Evolutionary conservation across 1,284 basidiomycete genomes (phyloP), one percentile per base, ranked within the genome.

Genomic region (Flammula alnicola): DNA sequence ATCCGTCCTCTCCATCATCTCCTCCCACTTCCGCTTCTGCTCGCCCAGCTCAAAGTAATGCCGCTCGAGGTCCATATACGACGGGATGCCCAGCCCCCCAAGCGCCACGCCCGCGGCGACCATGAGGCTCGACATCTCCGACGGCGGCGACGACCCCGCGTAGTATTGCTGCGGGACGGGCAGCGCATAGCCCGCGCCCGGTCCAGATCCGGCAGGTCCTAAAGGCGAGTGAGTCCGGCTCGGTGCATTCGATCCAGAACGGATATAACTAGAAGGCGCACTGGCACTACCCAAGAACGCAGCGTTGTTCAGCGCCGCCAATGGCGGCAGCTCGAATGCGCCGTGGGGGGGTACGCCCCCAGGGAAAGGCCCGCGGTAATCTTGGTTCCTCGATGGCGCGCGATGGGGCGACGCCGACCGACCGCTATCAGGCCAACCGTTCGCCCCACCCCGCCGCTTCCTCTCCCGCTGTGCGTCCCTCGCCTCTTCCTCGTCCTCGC

Each of bases 1-100:
- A 45, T 91, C 86, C 57, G 88, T 91, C 67, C 76, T 79, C 55
- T 83, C 79, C 50, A 90, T 63, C 79, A 91, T 75, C 62, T 88
- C 86, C 66, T 87, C 78, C 67, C 86, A 72, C 60, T 77, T 71
- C 59, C 71, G 71, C 64, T 81, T 80, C 60, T 86, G 78, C 58
- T 83, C 80, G 5, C 69, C 69, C 44, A 91, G 73, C 61, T 84
- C 78, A 16, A 69, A 61, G 61, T 88, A 89, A 63, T 91, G 88
- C 45, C 79, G 72, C 66, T 87, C 85, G 51, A 91, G 68, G 56
- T 91, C 89, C 35, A 78, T 57, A 11, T 79, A 81, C 41, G 85
- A 59, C 25, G 59, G 86, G 16, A 84, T 67, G n/a, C 59, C 65
- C 50, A 60, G 49, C 48, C 49, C 63, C 49, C 55, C 51, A 5